These are phyloP conservation scores for Neoscytalidium dimidiatum DNA, from an alignment of 2,329 filamentous ascomycete species.

Conservation along the genomic window DNA sequence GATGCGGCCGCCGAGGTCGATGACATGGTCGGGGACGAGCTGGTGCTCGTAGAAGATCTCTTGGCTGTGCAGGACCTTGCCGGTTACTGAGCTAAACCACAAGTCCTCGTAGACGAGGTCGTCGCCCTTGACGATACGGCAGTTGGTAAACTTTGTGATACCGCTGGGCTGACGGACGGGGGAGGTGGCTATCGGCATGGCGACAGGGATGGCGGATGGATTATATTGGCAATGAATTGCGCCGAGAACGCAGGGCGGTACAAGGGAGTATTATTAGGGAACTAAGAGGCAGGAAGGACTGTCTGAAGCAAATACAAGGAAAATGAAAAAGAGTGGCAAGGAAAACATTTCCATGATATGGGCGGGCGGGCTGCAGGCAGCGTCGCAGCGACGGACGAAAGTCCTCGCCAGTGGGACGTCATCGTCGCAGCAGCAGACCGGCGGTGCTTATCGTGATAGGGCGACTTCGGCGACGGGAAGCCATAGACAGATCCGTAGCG, in stretches of 20 bases:
- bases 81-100: conserved; percentile 82
- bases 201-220: background rate
- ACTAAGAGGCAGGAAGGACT: background rate
- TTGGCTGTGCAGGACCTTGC: conserved; percentile 76
- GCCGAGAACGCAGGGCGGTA: background rate
- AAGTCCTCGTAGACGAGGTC: conserved; percentile 73
- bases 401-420: conserved; percentile 6
- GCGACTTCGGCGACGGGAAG: background rate
- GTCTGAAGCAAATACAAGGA: conserved; percentile 5
- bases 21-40: conserved; percentile 68
- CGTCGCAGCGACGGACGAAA: conserved; percentile 10
- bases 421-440: conserved; percentile 3
- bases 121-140: conserved; percentile 70
- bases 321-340: conserved; percentile 1
- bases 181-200: conserved; percentile 39
- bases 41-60: conserved; percentile 68
- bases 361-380: background rate
- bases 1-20: conserved; percentile 82
- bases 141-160: conserved; percentile 89
- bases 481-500: background rate
- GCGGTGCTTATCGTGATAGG: conserved; percentile 3
- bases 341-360: background rate
- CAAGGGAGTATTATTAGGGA: background rate
- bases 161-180: conserved; percentile 32
- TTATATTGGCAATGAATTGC: background rate